Evolutionary conservation across 345 rosid species (phyloP).

Genomic region (Gossypium arboreum): DNA sequence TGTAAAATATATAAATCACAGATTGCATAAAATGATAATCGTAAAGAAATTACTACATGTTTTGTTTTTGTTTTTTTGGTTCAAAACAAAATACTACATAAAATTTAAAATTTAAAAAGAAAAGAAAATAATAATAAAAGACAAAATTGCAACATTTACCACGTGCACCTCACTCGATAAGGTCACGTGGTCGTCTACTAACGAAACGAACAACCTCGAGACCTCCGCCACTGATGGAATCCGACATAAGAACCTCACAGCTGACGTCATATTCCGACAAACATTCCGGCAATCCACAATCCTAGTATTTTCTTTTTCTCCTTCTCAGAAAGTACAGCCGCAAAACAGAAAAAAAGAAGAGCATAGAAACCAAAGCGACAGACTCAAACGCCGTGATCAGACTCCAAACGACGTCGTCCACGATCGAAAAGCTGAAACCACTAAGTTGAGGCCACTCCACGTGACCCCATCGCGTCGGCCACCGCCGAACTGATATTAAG

Average conservation of each 20-base stretch:
- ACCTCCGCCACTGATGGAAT: neutral
- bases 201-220: neutral
- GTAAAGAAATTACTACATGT: no score
- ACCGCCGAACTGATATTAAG: neutral
- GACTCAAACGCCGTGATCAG: slow-evolving; percentile 76
- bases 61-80: no score
- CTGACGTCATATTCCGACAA: slow-evolving; percentile 4
- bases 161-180: neutral
- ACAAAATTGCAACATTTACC: neutral
- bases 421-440: slow-evolving; percentile 32
- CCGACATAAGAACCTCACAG: neutral
- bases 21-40: no score
- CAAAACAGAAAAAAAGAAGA: slow-evolving; percentile 81
- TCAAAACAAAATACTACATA: neutral
- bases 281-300: neutral
- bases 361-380: slow-evolving; percentile 81
- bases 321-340: slow-evolving; percentile 61
- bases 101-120: neutral
- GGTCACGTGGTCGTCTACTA: neutral
- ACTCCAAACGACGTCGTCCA: slow-evolving; percentile 70
- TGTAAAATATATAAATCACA: no score
- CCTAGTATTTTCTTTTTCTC: neutral
- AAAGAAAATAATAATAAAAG: neutral
- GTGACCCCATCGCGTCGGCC: slow-evolving; percentile 12
- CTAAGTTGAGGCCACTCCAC: slow-evolving; percentile 33